Evolutionary conservation across 2,329 filamentous ascomycete genomes (phyloP), one percentile per base, ranked within the genome.

Genomic region (Talaromyces amestolkiae): DNA sequence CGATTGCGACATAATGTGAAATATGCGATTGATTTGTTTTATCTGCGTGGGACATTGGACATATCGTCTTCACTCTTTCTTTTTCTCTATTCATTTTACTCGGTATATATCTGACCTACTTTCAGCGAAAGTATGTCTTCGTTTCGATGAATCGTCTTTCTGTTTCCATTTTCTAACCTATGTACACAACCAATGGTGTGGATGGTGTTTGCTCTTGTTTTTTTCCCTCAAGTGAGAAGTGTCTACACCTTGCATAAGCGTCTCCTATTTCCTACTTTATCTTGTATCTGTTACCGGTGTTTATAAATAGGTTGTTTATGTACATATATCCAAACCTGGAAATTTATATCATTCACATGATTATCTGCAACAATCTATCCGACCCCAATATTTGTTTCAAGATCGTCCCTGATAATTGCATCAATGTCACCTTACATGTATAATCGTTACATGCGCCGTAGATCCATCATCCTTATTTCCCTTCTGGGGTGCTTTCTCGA

Each of bases 1-100:
- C 51, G n/a, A 54, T 54, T 35, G n/a, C 53, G 33, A 39, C 33
- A 39, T 56, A 24, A 56, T 56, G 31, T 56, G 31, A 56, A 56
- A 56, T 56, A 56, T 56, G 31, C 31, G 33, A 56, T 39, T 22
- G 24, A 33, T 33, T 56, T 54, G 27, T 27, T 39, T 56, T 56
- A 22, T 37, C 53, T 22, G 31, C 53, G 39, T 56, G 53, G 33
- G 53, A 37, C 53, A 56, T 56, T 22, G 53, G 33, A 56, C 11
- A 56, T 24, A 24, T 56, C n/a, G n/a, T 39, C 19, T 39, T 56
- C 10, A 17, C 19, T 56, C 17, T 24, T 39, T 56, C 11, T 37
- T 6, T 39, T n/a, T 35, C 22, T 13, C 31, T 9, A 51, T 17
- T 53, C n/a, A 53, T 37, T 22, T 24, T 37, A 22, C 24, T 19